Evolutionary conservation across 2,329 filamentous ascomycete species (phyloP), one percentile per base, ranked within the genome.

Genomic region (Ophiostoma pallidulum): DNA sequence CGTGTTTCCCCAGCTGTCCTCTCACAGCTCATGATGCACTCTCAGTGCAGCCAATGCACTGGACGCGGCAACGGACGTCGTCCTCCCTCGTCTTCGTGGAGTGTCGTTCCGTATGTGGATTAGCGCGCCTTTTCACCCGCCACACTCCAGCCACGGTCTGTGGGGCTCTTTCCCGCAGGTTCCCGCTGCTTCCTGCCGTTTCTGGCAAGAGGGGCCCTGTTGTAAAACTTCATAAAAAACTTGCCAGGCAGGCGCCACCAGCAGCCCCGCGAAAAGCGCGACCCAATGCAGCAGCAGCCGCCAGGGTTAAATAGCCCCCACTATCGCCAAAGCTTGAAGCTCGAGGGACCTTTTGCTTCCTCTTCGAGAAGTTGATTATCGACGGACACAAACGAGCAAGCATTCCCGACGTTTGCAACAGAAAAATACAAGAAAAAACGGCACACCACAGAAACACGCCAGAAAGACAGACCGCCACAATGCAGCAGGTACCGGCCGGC

Each of bases 401-500:
- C n/a, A n/a, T n/a, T n/a, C n/a, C n/a, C 32, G 19, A 45, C 33
- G 31, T 39, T 12, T 22, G 36, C 18, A n/a, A 22, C 7, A 36
- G 19, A 32, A 26, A 29, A 18, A 19, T 22, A 13, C 10, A 16
- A 19, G n/a, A 24, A 22, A 38, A 24, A 3, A n/a, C 10, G 35
- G 2, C 31, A 20, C 13, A 20, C n/a, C 42, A 26, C 22, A 16
- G 18, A 10, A 20, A 13, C 16, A 9, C 35, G 7, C 43, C 33
- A 46, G 8, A 47, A 20, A 38, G 29, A 60, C 55, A 42, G 9
- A 31, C 38, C 20, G 45, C 22, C 58, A 57, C 57, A 40, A 53
- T 54, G 31, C 57, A 59, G 45, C 60, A 57, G 19, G 58, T 69
- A 45, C 72, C 80, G 62, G 67, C 74, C 65, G 60, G 75, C 69